phyloP scores from a whole-genome alignment of 2,329 filamentous ascomycete species.

The Lachnellula arida region DNA sequence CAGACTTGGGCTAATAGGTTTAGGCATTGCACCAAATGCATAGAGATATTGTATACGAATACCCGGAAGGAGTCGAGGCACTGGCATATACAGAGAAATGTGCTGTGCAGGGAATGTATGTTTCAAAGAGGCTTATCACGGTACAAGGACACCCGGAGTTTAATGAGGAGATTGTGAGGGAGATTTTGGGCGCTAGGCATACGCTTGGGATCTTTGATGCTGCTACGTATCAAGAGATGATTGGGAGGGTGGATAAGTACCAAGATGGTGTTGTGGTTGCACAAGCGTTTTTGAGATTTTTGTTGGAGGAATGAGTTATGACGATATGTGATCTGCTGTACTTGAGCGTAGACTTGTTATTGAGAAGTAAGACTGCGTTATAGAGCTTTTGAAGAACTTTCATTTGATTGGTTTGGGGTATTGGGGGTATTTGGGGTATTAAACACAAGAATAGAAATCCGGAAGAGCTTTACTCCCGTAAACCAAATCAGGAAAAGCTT shows the following conservation, averaged over 20 bases:
- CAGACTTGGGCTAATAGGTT: neutral
- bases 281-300: slow-evolving; percentile 70
- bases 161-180: slow-evolving; percentile 62
- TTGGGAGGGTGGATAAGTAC: slow-evolving; percentile 57
- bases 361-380: neutral
- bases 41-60: slow-evolving; percentile 65
- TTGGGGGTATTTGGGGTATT: too few relatives aligned
- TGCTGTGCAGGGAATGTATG: slow-evolving; percentile 75
- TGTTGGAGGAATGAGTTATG: slow-evolving; percentile 48
- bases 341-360: slow-evolving; percentile 10
- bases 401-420: too few relatives aligned
- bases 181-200: slow-evolving; percentile 62
- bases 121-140: slow-evolving; percentile 60
- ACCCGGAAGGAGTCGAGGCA: slow-evolving; percentile 55
- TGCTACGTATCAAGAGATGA: slow-evolving; percentile 62
- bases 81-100: slow-evolving; percentile 65
- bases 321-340: slow-evolving; percentile 3
- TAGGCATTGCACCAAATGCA: slow-evolving; percentile 83
- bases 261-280: slow-evolving; percentile 80
- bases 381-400: too few relatives aligned
- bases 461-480: neutral
- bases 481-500: neutral
- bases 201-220: slow-evolving; percentile 65
- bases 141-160: slow-evolving; percentile 90
- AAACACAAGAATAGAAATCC: too few relatives aligned